These are phyloP conservation scores for Colletotrichum sp. DNA, from an alignment of 2,329 filamentous ascomycete species.

Conservation along the genomic window DNA sequence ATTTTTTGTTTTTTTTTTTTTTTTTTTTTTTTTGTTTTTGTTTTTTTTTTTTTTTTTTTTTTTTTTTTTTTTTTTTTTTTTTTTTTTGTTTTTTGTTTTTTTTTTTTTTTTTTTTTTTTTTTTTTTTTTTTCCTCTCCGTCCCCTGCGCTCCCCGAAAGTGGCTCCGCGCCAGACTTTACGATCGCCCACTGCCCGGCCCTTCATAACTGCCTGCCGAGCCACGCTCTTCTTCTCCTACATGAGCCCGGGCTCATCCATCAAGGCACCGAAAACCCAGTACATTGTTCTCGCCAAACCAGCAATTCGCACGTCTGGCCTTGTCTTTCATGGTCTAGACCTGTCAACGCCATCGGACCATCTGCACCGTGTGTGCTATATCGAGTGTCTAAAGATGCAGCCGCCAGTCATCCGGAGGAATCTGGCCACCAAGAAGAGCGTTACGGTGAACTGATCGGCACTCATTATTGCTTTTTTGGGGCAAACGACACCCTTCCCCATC, in stretches of 20 bases:
- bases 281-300: not conserved
- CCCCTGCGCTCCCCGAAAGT: not conserved
- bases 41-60: too few species aligned
- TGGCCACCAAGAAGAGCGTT: conserved; percentile 7
- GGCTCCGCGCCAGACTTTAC: not conserved
- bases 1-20: too few species aligned
- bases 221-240: not conserved
- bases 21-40: too few species aligned
- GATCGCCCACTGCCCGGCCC: not conserved
- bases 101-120: not conserved
- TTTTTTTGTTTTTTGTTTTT: not conserved
- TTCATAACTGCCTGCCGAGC: not conserved
- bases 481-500: not conserved
- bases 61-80: too few species aligned
- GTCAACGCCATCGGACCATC: conserved; percentile 16
- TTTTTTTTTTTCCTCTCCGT: not conserved
- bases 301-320: not conserved
- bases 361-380: not conserved
- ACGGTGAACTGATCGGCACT: conserved; percentile 14
- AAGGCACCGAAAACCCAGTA: not conserved
- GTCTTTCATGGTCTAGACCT: conserved; percentile 11
- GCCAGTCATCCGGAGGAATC: conserved; percentile 10
- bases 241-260: not conserved
- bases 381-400: conserved; percentile 3
- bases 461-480: not conserved